phyloP scores from a whole-genome alignment of 768 basidiomycete species.

The Termitomyces sp. region DNA sequence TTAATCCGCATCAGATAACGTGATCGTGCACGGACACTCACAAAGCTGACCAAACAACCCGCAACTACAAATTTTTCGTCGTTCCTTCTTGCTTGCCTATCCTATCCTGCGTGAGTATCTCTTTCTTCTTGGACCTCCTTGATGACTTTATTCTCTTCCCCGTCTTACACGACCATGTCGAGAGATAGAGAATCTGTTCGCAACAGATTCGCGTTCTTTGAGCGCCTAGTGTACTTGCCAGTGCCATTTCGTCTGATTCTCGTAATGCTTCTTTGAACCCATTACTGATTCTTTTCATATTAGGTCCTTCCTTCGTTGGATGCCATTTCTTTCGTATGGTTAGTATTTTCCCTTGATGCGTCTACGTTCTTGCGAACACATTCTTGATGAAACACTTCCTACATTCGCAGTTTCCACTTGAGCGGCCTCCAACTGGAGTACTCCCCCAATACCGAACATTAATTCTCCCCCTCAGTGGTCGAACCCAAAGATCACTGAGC shows the following conservation, averaged over 20 bases:
- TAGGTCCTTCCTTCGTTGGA: background rate
- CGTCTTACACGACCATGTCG: constrained; percentile 89
- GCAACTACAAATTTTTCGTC: background rate
- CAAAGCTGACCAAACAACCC: background rate
- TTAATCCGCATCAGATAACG: background rate
- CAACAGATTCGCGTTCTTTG: constrained; percentile 61
- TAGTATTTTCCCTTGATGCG: background rate
- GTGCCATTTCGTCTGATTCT: constrained; percentile 77
- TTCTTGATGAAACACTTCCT: constrained; percentile 52
- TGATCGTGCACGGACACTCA: background rate
- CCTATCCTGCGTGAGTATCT: background rate
- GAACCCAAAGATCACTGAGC: constrained; percentile 64
- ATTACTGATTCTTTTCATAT: background rate
- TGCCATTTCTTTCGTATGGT: background rate
- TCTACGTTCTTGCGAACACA: constrained; percentile 4
- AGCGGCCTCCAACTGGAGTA: constrained; percentile 62
- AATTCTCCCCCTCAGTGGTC: constrained; percentile 65
- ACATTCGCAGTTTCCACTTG: constrained; percentile 89
- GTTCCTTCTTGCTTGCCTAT: background rate
- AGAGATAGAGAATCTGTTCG: constrained; percentile 78
- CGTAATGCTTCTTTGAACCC: too few species aligned
- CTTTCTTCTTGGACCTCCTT: background rate
- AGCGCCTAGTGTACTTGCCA: constrained; percentile 79
- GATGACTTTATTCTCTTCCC: constrained; percentile 88
- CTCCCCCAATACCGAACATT: constrained; percentile 70